Evolutionary conservation across 2,329 filamentous ascomycete species (phyloP), one percentile per base, ranked within the genome.

Genomic region (Byssothecium circinans): DNA sequence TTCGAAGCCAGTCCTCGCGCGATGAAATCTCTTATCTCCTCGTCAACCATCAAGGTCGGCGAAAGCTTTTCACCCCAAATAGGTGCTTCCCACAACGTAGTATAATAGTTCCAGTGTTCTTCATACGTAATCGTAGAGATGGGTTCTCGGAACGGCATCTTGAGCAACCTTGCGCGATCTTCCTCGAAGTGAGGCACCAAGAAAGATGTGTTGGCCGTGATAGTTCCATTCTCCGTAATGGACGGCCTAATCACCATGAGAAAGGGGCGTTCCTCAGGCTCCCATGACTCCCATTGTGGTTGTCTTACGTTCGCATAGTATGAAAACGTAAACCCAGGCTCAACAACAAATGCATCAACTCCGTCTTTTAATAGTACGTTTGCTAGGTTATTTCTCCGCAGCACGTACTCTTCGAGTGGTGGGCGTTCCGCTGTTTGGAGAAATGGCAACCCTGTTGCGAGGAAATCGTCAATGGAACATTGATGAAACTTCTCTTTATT

Each of bases 21-120:
- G 41, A 86, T 84, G 61, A 79, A 85, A 61, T 85, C 81, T 2
- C 83, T 76, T 61, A 85, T 83, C 58, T 85, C 83, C 52, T 85
- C 82, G 52, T 86, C 83, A 12, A 83, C 75, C 78, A 85, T 83
- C n/a, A 86, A 53, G n/a, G 61, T 75, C 4, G 69, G 60, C 0
- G 62, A 62, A 1, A 64, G 45, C 1, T 32, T 58, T 8, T 63
- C 54, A 1, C 75, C 78, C 63, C 62, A 67, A 3, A 65, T 64
- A 8, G 54, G 52, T 3, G 61, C 57, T 19, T 74, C 52, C 11
- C 74, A 66, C 15, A 86, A 69, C 0, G 80, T 85, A 0, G 65
- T 64, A 61, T 85, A 86, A 1, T 82, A 82, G 60, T 85, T 75
- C 82, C 81, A 85, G 54, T 85, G 81, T 56, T 86, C 83, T 64